Percentiles rank a stretch among this genome's conserved stretches.
phyloP scores from a whole-genome alignment of 2,329 filamentous ascomycete genomes.

The Colletotrichum sp. region DNA sequence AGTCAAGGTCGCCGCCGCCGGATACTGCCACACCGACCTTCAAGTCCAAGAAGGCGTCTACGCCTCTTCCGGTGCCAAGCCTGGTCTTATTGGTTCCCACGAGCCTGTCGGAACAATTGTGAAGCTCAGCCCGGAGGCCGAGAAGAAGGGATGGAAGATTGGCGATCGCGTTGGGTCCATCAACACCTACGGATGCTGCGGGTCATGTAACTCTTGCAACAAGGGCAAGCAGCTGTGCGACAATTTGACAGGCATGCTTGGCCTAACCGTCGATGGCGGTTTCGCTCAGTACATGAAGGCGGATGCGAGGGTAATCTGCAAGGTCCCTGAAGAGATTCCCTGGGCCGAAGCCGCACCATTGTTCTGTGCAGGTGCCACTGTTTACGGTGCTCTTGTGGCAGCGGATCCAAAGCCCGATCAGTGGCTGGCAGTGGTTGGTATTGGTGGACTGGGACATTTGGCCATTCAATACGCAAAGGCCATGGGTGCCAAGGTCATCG shows the following conservation, averaged over 20 bases:
- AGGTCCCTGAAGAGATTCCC: constrained; percentile 26
- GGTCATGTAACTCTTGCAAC: constrained; percentile 25
- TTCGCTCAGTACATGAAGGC: constrained; percentile 31
- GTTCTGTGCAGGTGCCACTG: constrained; percentile 33
- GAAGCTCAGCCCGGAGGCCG: constrained; percentile 52
- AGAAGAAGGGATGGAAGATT: constrained; percentile 35
- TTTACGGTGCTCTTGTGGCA: constrained; percentile 24
- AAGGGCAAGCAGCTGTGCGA: constrained; percentile 25
- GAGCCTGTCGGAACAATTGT: constrained; percentile 69
- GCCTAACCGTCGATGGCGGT: constrained; percentile 27
- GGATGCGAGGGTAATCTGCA: constrained; percentile 27
- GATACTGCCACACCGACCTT: constrained; percentile 25
- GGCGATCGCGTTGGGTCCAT: constrained; percentile 60
- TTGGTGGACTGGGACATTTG: constrained; percentile 29
- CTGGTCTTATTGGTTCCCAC: constrained; percentile 50
- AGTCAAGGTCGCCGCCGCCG: constrained; percentile 23
- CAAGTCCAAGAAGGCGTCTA: constrained; percentile 20
- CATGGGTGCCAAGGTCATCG: constrained; percentile 27
- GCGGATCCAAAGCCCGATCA: constrained; percentile 17
- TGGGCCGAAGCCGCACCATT: constrained; percentile 27
- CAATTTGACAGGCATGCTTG: constrained; percentile 26
- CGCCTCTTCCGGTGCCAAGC: constrained; percentile 24
- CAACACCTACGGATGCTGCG: constrained; percentile 25
- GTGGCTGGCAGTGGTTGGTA: constrained; percentile 29
- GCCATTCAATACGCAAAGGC: constrained; percentile 28